These are phyloP conservation scores for Passalora sequoiae DNA, from an alignment of 2,329 filamentous ascomycete genomes.

Conservation along the genomic window DNA sequence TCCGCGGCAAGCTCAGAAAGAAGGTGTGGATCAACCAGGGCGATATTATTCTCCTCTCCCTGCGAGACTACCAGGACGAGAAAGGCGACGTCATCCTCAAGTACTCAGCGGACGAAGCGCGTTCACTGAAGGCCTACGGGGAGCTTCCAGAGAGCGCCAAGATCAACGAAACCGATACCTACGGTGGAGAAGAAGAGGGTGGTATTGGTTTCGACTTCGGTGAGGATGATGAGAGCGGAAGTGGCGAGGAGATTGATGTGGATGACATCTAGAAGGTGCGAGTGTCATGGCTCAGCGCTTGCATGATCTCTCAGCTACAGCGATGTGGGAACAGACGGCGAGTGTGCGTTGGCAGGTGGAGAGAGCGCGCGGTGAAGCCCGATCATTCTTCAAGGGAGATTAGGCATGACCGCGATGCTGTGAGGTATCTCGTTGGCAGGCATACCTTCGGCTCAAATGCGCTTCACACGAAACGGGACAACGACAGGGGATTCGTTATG, in stretches of 20 bases:
- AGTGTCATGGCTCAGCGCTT: too few relatives aligned
- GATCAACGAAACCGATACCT: constrained; percentile 99
- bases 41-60: constrained; percentile 82
- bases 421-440: not conserved
- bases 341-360: constrained; percentile 3
- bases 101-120: constrained; percentile 91
- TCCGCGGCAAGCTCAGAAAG: constrained; percentile 95
- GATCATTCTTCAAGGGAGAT: too few relatives aligned
- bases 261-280: constrained; percentile 85
- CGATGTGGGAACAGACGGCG: not conserved
- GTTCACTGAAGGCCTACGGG: constrained; percentile 92
- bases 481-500: not conserved
- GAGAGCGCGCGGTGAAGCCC: constrained; percentile 1
- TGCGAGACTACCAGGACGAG: constrained; percentile 89
- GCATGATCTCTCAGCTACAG: too few relatives aligned
- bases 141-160: constrained; percentile 96
- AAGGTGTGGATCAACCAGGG: constrained; percentile 99
- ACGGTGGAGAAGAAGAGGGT: constrained; percentile 83
- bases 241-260: constrained; percentile 79
- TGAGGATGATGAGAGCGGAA: constrained; percentile 65
- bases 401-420: constrained; percentile 2
- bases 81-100: constrained; percentile 93
- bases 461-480: not conserved
- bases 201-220: constrained; percentile 99
- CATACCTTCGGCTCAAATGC: constrained; percentile 3